Base-by-base conservation (phyloP, 352 stramenopile species). In the Phytophthora sansomeana region DNA sequence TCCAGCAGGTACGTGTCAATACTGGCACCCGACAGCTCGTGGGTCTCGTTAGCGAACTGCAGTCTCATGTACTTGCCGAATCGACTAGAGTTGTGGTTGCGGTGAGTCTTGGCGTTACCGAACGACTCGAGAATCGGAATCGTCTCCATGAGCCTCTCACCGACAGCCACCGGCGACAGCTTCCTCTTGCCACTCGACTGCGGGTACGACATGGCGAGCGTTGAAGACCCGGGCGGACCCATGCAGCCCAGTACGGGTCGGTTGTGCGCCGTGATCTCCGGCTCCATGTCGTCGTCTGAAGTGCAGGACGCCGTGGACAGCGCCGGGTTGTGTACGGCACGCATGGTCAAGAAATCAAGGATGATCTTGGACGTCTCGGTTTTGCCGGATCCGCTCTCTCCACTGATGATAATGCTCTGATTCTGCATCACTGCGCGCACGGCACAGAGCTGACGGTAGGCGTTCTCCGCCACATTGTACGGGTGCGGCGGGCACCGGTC, bases 281-380 rank as follows among this genome's bases (percentile, higher is more conserved):
- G 81, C 42, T 96, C 87, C 50, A 87, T 74, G 16, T 94, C 87
- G 24, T 82, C 70, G 21, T 82, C 74, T 4, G 74, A 81, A n/a
- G 71, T 69, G 28, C 62, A 79, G 1, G 80, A 92, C 10, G 77
- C 67, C 6, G 80, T 41, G 4, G 83, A 90, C 5, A 77, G 63
- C 42, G 78, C 69, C 11, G 67, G 62, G 35, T 75, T 83, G 64
- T 88, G 77, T 6, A 86, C 75, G 0, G 84, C 87, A 9, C 83
- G 78, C 63, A 87, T 92, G 3, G 89, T 92, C 24, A 96, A 67
- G 67, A 96, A 94, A 53, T 96, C 85, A 36, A 95, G 64, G 29
- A 95, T 92, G 74, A 98, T 97, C 77, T 98, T 98, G 58, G 95
- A 98, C 16, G 93, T 98, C 65, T 98, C 95, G 1, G 96, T 98